Evolutionary conservation across 176 grass and related monocot species (phyloP), one percentile per base, ranked within the genome.

Genomic region (Oryza nivara): DNA sequence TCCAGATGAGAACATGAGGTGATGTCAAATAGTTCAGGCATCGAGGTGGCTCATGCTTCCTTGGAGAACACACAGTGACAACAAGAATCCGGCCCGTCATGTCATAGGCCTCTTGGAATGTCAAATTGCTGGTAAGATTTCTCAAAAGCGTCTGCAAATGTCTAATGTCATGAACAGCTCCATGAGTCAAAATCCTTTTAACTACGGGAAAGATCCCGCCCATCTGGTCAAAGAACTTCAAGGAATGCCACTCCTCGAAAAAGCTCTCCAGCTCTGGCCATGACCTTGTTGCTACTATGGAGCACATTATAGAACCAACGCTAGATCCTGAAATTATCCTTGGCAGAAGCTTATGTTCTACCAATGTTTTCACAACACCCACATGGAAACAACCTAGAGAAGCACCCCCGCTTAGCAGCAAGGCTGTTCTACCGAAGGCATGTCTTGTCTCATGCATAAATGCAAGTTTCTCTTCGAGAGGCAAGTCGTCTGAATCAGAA

Each of bases 21-120:
- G 95, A 92, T 52, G 92, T 97, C 88, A 97, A 86, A 86, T 97
- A 97, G 63, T 97, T 97, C 48, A 97, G 80, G 86, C 95, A 94
- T 78, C 95, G 84, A 51, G 92, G 92, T 20, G 95, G 92, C 76
- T 97, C 95, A 75, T 97, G 95, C 80, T 94, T 94, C 70, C 95
- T 88, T 35, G 94, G 83, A 70, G 94, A 97, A 68, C 95, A 97
- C 52, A 92, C 95, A 1, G 95, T 97, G 68, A 97, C 89, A 73
- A 93, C 88, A 64, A 97, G 92, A 77, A 97, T 81, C 64, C 92
- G 84, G 0, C 95, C 95, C 46, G 95, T 97, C 82, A 94, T 92
- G 86, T 97, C 92, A 80, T 97, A 97, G 61, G 95, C 95, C 81
- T 97, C 95, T 94, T 97, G 95, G 89, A 97, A 97, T 71, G 95